Evolutionary conservation across 768 basidiomycete species (phyloP), one percentile per base, ranked within the genome.

Genomic region (Lepiota venenata): DNA sequence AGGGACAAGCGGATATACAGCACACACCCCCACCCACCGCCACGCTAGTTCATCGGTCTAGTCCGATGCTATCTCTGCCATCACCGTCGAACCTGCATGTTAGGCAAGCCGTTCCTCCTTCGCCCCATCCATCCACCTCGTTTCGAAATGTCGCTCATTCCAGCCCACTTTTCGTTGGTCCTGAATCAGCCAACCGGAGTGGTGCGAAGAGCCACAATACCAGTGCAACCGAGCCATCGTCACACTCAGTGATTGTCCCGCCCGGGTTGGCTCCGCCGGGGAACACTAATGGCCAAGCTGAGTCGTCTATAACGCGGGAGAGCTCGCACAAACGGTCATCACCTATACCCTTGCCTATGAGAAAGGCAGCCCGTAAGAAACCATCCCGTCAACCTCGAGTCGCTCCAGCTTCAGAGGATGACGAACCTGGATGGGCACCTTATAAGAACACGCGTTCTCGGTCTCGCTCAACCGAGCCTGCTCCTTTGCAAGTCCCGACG

Each of bases 361-460:
- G n/a, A 15, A 45, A 41, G 45, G 42, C 47, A 27, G 52, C 48
- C 21, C 63, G 56, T 1, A 60, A 43, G 11, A 56, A 37, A 32
- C 56, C 58, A 49, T 57, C 60, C 3, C 57, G 54, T n/a, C 58
- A 48, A 35, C 62, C 50, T 11, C 48, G 20, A 21, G 35, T 44
- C 32, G 48, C 56, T 47, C 52, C 48, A 50, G 55, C 25, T 42
- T 54, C 46, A 22, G 42, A 52, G 36, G 41, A 43, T 50, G 43
- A 56, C 32, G 42, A 56, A 41, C 10, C 52, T 21, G 37, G 57
- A 53, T 60, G 61, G 44, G 61, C 68, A 40, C 69, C 72, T 9
- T 70, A 65, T 56, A 61, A 62, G 36, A 70, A 71, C 56, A 71
- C 71, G 2, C 64, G 74, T 18, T 66, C 70, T 0, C 56, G 67